These are phyloP conservation scores for Aspergillus ostianus DNA, from an alignment of 495 filamentous ascomycete species.

Conservation along the genomic window DNA sequence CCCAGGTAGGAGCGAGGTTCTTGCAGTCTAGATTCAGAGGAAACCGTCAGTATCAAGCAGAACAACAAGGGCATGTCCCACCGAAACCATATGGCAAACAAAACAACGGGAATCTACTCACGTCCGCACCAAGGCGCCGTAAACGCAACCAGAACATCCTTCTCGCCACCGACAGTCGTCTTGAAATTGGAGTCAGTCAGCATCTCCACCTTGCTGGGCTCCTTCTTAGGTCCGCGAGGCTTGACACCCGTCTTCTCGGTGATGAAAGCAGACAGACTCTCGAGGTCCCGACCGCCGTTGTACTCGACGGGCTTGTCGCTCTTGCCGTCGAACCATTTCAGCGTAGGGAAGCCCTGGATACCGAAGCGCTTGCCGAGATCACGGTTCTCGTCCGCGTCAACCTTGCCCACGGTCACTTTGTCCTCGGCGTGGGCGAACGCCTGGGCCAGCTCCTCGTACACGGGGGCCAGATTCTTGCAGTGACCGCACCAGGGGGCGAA, in stretches of 20 bases:
- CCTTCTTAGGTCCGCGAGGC: slow-evolving; percentile 66
- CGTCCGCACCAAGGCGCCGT: slow-evolving; percentile 97
- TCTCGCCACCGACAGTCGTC: slow-evolving; percentile 73
- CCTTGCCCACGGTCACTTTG: slow-evolving; percentile 89
- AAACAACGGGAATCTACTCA: slow-evolving; percentile 51
- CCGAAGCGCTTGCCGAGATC: slow-evolving; percentile 79
- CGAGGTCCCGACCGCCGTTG: slow-evolving; percentile 81
- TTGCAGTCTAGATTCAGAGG: slow-evolving; percentile 76
- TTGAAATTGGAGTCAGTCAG: slow-evolving; percentile 79
- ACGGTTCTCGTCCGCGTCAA: slow-evolving; percentile 89
- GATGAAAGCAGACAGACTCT: slow-evolving; percentile 78
- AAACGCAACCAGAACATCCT: slow-evolving; percentile 93
- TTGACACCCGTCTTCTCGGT: slow-evolving; percentile 84
- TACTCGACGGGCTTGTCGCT: slow-evolving; percentile 85
- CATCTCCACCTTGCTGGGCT: slow-evolving; percentile 71
- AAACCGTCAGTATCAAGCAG: background rate
- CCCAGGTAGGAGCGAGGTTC: slow-evolving; percentile 85
- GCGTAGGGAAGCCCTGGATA: slow-evolving; percentile 90
- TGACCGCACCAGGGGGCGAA: slow-evolving; percentile 99
- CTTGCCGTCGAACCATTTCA: slow-evolving; percentile 99
- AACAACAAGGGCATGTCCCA: background rate
- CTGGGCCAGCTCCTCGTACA: slow-evolving; percentile 89
- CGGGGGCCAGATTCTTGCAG: slow-evolving; percentile 94
- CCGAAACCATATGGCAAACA: background rate
- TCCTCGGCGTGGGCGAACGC: slow-evolving; percentile 70